phyloP scores from a whole-genome alignment of 164 flowering plant genomes.

The Houttuynia cordata region DNA sequence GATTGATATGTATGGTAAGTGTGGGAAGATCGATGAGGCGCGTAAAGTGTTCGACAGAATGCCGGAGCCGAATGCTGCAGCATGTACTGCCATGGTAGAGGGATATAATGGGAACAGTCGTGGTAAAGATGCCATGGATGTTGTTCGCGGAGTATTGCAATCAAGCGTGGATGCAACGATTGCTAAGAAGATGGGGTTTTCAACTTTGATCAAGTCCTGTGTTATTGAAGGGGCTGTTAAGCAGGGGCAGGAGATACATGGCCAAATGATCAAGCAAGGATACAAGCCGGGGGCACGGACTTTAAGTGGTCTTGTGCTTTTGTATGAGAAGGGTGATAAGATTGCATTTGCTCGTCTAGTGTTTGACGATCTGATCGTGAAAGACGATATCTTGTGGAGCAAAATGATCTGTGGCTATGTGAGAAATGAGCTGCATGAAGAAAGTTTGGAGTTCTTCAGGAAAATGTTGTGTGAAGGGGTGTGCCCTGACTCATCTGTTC shows the following conservation, averaged over 20 bases:
- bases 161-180: slow-evolving; percentile 5
- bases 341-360: slow-evolving; percentile 11
- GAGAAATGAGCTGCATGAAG: slow-evolving; percentile 2
- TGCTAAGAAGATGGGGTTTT: slow-evolving; percentile 17
- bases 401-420: slow-evolving; percentile 9
- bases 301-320: slow-evolving; percentile 3
- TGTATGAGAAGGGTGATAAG: slow-evolving; percentile 15
- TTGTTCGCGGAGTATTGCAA: slow-evolving; percentile 11
- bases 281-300: slow-evolving; percentile 8
- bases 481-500: not conserved
- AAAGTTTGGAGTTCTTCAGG: slow-evolving; percentile 3
- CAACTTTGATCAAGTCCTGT: slow-evolving; percentile 16
- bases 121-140: slow-evolving; percentile 11
- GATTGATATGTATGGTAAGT: slow-evolving; percentile 22
- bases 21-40: slow-evolving; percentile 14
- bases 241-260: slow-evolving; percentile 25
- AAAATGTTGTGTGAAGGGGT: slow-evolving; percentile 5
- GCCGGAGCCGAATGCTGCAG: slow-evolving; percentile 7
- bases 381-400: slow-evolving; percentile 4
- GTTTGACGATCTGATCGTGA: slow-evolving; percentile 7
- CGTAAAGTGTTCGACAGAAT: slow-evolving; percentile 15
- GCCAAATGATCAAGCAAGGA: slow-evolving; percentile 18
- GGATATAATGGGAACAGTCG: slow-evolving; percentile 14
- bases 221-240: slow-evolving; percentile 9
- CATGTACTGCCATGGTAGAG: slow-evolving; percentile 20